A percentile compares a stretch with the other conserved stretches of the same genome.
These are phyloP conservation scores for Podospora didyma DNA, from an alignment of 495 filamentous ascomycete species.

Conservation along the genomic window DNA sequence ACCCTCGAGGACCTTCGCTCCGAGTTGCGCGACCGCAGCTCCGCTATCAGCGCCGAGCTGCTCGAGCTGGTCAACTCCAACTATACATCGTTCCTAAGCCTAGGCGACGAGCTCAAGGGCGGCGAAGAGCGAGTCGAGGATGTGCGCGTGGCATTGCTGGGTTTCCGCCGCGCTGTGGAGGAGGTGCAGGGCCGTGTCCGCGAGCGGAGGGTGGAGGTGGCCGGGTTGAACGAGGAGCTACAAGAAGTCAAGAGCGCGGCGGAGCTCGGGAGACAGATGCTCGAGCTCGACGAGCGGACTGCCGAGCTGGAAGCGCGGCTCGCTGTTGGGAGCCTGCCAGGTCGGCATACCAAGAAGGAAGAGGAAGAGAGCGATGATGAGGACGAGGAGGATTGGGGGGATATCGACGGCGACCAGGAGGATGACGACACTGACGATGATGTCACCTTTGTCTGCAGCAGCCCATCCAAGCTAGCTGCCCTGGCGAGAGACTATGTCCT, in stretches of 20 bases:
- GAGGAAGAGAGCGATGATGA: conserved; percentile 29
- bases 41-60: conserved; percentile 74
- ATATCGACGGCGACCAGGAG: conserved; percentile 11
- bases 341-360: conserved; percentile 18
- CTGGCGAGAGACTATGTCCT: conserved; percentile 42
- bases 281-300: conserved; percentile 67
- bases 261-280: conserved; percentile 58
- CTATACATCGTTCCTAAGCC: conserved; percentile 81
- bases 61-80: conserved; percentile 92
- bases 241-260: conserved; percentile 35
- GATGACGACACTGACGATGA: conserved; percentile 24
- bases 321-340: conserved; percentile 34
- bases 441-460: conserved; percentile 31
- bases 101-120: conserved; percentile 77
- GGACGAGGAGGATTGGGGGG: conserved; percentile 19
- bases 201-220: conserved; percentile 41
- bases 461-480: conserved; percentile 37
- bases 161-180: conserved; percentile 74
- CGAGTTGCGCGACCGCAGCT: conserved; percentile 74
- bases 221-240: conserved; percentile 39
- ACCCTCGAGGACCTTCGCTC: conserved; percentile 89
- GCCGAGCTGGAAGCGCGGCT: conserved; percentile 72
- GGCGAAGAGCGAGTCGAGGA: conserved; percentile 92
- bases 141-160: conserved; percentile 78
- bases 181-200: conserved; percentile 48